A percentile compares a stretch with the other conserved stretches of the same genome.
phyloP scores from a whole-genome alignment of 2,329 filamentous ascomycete species.

The Aspergillus sp. region DNA sequence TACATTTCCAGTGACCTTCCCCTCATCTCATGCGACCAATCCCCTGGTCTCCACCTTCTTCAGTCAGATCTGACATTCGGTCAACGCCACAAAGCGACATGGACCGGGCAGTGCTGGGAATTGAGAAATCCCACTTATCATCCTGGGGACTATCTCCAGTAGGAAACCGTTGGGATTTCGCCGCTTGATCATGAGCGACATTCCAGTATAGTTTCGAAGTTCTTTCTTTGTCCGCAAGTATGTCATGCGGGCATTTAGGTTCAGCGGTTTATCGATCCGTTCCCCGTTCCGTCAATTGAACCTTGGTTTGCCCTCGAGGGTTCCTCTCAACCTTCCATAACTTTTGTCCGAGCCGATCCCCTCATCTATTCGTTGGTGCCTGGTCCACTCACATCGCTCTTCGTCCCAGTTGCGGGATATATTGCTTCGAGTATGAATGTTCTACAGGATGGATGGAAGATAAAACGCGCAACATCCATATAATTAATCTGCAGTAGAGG shows the following conservation, averaged over 20 bases:
- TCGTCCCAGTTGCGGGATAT: background rate
- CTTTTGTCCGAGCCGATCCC: slow-evolving; percentile 15
- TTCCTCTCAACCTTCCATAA: slow-evolving; percentile 10
- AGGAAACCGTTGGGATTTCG: slow-evolving; percentile 19
- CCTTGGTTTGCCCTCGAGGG: slow-evolving; percentile 14
- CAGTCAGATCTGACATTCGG: slow-evolving; percentile 5
- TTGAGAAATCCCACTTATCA: background rate
- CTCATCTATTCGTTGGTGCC: slow-evolving; percentile 7
- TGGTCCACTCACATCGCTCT: slow-evolving; percentile 3
- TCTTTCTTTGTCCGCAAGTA: slow-evolving; percentile 24
- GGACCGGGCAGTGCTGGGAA: background rate
- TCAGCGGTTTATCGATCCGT: slow-evolving; percentile 39
- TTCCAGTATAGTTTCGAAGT: slow-evolving; percentile 14
- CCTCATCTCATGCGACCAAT: background rate
- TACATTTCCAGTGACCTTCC: background rate
- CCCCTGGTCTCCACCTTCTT: slow-evolving; percentile 6
- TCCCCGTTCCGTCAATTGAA: slow-evolving; percentile 28
- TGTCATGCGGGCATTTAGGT: slow-evolving; percentile 39
- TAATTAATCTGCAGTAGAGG: background rate
- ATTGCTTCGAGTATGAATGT: slow-evolving; percentile 12
- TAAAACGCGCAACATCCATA: background rate
- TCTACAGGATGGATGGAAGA: slow-evolving; percentile 12
- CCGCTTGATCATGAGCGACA: slow-evolving; percentile 13
- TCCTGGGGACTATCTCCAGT: background rate
- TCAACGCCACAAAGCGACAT: background rate